Percentiles rank a stretch among this genome's conserved stretches.
These are phyloP conservation scores for Fusarium tjaetaba DNA, from an alignment of 2,329 filamentous ascomycete genomes.

Conservation along the genomic window DNA sequence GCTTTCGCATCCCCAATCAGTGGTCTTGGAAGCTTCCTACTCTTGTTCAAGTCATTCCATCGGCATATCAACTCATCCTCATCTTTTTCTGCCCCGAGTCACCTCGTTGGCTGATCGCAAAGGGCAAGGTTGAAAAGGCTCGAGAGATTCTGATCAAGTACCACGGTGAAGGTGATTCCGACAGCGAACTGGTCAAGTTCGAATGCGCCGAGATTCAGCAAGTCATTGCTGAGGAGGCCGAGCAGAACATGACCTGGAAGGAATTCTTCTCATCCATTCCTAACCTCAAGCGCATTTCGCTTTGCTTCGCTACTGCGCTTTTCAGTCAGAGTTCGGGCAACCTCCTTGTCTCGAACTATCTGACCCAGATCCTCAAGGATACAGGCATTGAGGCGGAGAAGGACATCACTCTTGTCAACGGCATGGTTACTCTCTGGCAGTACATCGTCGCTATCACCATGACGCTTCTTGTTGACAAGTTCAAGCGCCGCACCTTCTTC, in stretches of 20 bases:
- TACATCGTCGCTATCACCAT: constrained; percentile 54
- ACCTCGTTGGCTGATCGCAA: constrained; percentile 66
- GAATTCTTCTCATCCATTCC: constrained; percentile 52
- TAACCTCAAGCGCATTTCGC: constrained; percentile 53
- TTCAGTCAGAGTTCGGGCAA: constrained; percentile 56
- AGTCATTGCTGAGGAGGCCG: constrained; percentile 56
- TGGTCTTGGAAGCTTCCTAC: constrained; percentile 52
- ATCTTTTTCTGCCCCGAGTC: constrained; percentile 66
- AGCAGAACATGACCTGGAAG: constrained; percentile 55
- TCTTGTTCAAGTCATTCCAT: constrained; percentile 60
- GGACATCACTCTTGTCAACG: constrained; percentile 55
- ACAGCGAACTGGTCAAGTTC: constrained; percentile 56
- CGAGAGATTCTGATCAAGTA: constrained; percentile 61
- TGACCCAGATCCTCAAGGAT: constrained; percentile 52
- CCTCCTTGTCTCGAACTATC: constrained; percentile 54
- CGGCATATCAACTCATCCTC: constrained; percentile 54
- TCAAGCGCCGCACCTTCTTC: constrained; percentile 53
- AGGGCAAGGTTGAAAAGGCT: constrained; percentile 61
- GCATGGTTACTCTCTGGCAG: constrained; percentile 55
- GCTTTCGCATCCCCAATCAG: constrained; percentile 29
- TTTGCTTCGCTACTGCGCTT: constrained; percentile 53
- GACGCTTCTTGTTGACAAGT: constrained; percentile 49
- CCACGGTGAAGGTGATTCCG: constrained; percentile 58
- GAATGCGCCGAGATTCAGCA: constrained; percentile 62
- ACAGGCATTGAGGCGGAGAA: constrained; percentile 51